These are phyloP conservation scores for Elsinoe ampelina DNA, from an alignment of 2,329 filamentous ascomycete species.

Conservation along the genomic window DNA sequence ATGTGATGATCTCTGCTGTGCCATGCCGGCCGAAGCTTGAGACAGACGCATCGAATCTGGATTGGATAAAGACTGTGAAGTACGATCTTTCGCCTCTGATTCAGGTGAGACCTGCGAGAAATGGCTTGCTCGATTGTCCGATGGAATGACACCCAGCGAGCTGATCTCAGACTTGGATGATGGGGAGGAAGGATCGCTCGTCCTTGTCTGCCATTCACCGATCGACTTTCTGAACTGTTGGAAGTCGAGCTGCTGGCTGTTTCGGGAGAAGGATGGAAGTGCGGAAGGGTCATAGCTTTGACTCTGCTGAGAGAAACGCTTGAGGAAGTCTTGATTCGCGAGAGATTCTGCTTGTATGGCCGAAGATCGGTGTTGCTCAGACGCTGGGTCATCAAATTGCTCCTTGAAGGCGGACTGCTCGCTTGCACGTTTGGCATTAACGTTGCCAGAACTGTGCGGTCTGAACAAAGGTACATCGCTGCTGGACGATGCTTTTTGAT, in stretches of 20 bases:
- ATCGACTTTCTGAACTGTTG: conserved; percentile 10
- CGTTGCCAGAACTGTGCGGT: conserved; percentile 5
- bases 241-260: conserved; percentile 26
- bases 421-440: conserved; percentile 16
- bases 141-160: conserved; percentile 7
- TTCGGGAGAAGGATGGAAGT: conserved; percentile 28
- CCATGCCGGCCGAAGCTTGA: neutral
- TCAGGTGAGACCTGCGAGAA: conserved; percentile 15
- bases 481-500: neutral
- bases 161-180: conserved; percentile 17
- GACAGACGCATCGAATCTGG: neutral
- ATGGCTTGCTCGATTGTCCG: conserved; percentile 1
- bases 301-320: conserved; percentile 32
- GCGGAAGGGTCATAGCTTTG: conserved; percentile 23
- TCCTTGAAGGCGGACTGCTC: conserved; percentile 51
- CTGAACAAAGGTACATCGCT: conserved; percentile 1
- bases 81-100: neutral
- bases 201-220: conserved; percentile 9
- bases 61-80: conserved; percentile 2
- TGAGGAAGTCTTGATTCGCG: conserved; percentile 40
- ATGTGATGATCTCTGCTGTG: neutral
- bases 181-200: conserved; percentile 20
- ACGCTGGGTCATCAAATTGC: conserved; percentile 48
- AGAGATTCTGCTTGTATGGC: conserved; percentile 39
- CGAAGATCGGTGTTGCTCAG: conserved; percentile 31